Conservation (phyloP, 495 filamentous ascomycete species). For the Neurospora tetrasperma region DNA sequence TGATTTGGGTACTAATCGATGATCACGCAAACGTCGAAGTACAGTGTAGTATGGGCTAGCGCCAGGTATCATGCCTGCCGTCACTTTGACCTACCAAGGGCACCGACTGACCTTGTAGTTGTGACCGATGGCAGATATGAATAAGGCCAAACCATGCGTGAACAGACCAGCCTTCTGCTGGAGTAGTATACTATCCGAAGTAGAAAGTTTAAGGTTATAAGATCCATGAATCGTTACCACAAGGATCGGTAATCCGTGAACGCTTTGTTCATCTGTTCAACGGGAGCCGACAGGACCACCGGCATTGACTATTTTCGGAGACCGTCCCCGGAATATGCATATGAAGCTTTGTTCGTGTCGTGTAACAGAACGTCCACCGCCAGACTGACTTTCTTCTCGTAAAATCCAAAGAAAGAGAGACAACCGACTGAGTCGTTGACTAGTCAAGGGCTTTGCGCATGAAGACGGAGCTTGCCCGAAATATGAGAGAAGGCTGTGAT, state of each 20-base stretch:
- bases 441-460: not conserved
- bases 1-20: not conserved
- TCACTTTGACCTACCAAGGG: not conserved
- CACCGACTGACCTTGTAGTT: not conserved
- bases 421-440: not conserved
- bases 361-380: conserved; percentile 6
- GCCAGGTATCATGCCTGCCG: not conserved
- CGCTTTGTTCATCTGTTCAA: not conserved
- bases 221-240: not conserved
- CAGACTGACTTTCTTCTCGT: conserved; percentile 10
- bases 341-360: not conserved
- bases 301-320: not conserved
- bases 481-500: not conserved
- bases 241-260: not conserved
- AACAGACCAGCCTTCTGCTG: not conserved
- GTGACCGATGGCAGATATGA: not conserved
- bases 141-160: not conserved
- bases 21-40: not conserved
- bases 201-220: not conserved
- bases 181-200: not conserved
- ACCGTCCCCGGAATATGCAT: not conserved
- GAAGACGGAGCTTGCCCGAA: not conserved
- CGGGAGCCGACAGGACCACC: not conserved
- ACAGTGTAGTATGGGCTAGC: not conserved
- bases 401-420: not conserved